These are phyloP conservation scores for Trypanosoma theileri DNA, from an alignment of 208 protist genomes.

Conservation along the genomic window DNA sequence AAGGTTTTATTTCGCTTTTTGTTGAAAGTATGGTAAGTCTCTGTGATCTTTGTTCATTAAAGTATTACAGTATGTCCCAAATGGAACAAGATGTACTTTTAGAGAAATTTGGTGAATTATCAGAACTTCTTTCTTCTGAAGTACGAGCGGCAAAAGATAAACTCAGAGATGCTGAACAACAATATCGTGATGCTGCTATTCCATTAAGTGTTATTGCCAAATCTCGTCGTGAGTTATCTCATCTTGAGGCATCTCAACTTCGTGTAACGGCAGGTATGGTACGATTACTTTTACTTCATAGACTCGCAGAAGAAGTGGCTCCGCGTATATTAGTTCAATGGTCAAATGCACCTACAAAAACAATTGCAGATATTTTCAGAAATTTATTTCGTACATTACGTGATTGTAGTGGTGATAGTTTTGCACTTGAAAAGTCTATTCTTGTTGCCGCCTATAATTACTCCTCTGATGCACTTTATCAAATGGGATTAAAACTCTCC, in stretches of 20 bases:
- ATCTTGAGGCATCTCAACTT: conserved; percentile 58
- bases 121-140: conserved; percentile 31
- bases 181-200: conserved; percentile 18
- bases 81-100: conserved; percentile 65
- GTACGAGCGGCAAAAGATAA: conserved; percentile 40
- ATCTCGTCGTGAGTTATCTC: conserved; percentile 36
- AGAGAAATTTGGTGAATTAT: conserved; percentile 40
- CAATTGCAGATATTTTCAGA: conserved; percentile 77
- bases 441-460: conserved; percentile 63
- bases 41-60: conserved; percentile 64
- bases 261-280: conserved; percentile 56
- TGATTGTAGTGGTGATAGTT: conserved; percentile 57
- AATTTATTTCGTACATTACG: conserved; percentile 76
- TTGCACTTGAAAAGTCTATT: conserved; percentile 68
- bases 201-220: conserved; percentile 31
- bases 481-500: conserved; percentile 70
- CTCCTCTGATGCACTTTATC: conserved; percentile 68
- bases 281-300: conserved; percentile 69
- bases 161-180: conserved; percentile 40
- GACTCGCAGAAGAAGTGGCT: conserved; percentile 42
- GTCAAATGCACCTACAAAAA: conserved; percentile 62
- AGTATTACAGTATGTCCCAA: conserved; percentile 49
- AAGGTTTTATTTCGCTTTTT: conserved; percentile 17
- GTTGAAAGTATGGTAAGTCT: conserved; percentile 51
- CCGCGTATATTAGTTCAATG: conserved; percentile 65